Evolutionary conservation across 768 basidiomycete species (phyloP), one percentile per base, ranked within the genome.

Genomic region (Tubosaeta sp.): DNA sequence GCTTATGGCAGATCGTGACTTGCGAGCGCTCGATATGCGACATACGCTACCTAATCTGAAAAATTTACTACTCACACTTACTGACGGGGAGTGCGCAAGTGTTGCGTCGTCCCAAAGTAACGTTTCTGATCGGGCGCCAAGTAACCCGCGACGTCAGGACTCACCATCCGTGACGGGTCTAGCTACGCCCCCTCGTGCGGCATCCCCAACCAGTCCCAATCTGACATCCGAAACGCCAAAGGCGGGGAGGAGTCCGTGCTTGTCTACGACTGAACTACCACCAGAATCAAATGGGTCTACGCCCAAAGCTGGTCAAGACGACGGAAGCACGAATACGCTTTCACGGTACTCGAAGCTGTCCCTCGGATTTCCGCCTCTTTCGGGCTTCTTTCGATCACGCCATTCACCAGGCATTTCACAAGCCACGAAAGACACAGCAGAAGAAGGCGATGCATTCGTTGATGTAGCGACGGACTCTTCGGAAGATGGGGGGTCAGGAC

Each of bases 1-100:
- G 94, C 80, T 96, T 46, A 95, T 94, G 94, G 76, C 81, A 49
- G 90, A 94, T 60, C 84, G 87, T n/a, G 82, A 89, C 64, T 74
- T 98, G 49, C 85, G 87, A 38, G 87, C 93, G 19, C 71, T 95
- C 59, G 96, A 99, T 71, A 84, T 95, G 73, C 82, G 94, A 44
- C 94, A 99, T 66, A 98, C 96, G 4, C 76, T 99, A 25, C 94
- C 94, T 36, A 99, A 99, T 72, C 78, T 99, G 56, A 97, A 96
- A 73, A 94, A 94, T 61, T 76, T 98, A 18, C 68, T 97, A 47
- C 78, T 98, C 27, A 94, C 90, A 11, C 74, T 95, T 57, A 90
- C 86, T 48, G 81, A 84, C 60, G 86, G 84, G 44, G 83, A 84
- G 60, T 74, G 73, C 40, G 69, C 73, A 25, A 70, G 68, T 46